phyloP scores from a whole-genome alignment of 805 yeast genomes.

The Ogataea paradorogensis region DNA sequence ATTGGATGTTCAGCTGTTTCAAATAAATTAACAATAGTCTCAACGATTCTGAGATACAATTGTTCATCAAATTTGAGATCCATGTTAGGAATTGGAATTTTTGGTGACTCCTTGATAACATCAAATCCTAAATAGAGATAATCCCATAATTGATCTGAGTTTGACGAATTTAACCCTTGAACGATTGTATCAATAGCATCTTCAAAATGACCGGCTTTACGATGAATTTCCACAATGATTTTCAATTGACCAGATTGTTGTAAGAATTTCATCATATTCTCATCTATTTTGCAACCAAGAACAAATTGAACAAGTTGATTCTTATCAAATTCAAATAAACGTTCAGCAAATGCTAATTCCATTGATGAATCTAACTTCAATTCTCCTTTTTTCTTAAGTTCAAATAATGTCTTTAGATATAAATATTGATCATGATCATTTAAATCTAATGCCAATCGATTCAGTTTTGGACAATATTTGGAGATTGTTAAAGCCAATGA shows the following conservation, averaged over 20 bases:
- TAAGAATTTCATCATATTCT: conserved; percentile 23
- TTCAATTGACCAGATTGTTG: conserved; percentile 28
- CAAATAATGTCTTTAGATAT: conserved; percentile 36
- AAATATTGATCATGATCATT: conserved; percentile 29
- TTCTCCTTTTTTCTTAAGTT: conserved; percentile 15
- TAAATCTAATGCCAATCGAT: conserved; percentile 35
- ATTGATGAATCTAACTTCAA: conserved; percentile 13
- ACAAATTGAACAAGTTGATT: conserved; percentile 19
- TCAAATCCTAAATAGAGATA: conserved; percentile 35
- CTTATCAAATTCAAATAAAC: conserved; percentile 26
- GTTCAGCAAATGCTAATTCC: conserved; percentile 25
- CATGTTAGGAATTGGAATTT: conserved; percentile 15
- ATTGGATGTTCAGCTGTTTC: conserved; percentile 27
- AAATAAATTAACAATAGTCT: conserved; percentile 36
- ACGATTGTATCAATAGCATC: conserved; percentile 34
- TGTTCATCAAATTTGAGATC: conserved; percentile 32
- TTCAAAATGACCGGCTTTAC: conserved; percentile 22
- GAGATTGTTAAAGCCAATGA: conserved; percentile 38
- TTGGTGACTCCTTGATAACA: conserved; percentile 27
- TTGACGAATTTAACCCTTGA: conserved; percentile 10
- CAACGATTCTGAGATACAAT: conserved; percentile 40
- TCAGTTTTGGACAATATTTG: conserved; percentile 38
- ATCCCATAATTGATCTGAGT: conserved; percentile 32
- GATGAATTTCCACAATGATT: conserved; percentile 33
- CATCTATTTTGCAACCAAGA: conserved; percentile 16